Percentiles rank a stretch among this genome's conserved stretches.
Evolutionary conservation across 441 rosid genomes (phyloP).

Genomic region (Erodium texanum): DNA sequence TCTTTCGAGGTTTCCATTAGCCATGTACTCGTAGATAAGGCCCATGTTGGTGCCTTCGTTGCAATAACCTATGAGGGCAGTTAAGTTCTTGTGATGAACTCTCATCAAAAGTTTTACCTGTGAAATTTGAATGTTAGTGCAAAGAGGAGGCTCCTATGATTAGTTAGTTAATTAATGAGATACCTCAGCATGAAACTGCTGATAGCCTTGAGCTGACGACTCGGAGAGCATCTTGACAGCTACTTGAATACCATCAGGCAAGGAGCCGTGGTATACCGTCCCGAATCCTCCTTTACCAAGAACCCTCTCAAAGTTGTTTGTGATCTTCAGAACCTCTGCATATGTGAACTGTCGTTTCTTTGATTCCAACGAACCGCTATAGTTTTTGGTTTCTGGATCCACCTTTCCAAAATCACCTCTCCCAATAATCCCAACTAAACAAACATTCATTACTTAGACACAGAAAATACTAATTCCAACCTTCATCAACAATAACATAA

Average conservation of each 20-base stretch:
- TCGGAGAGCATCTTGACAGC: constrained; percentile 12
- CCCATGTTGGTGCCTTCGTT: constrained; percentile 6
- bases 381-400: background rate
- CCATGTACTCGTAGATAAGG: constrained; percentile 12
- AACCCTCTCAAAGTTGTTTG: constrained; percentile 2
- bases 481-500: too few species aligned
- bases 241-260: constrained; percentile 6
- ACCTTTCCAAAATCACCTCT: background rate
- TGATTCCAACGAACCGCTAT: background rate
- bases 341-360: constrained; percentile 1
- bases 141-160: too few species aligned
- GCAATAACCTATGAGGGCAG: constrained; percentile 10
- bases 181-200: constrained; percentile 15
- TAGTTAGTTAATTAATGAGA: background rate
- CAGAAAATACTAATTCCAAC: too few species aligned
- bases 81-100: constrained; percentile 11
- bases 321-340: background rate
- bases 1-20: constrained; percentile 6
- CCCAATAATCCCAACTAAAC: background rate
- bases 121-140: too few species aligned
- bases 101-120: constrained; percentile 11
- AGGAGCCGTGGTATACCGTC: constrained; percentile 9
- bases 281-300: constrained; percentile 15
- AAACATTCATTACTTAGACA: background rate
- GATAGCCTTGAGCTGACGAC: constrained; percentile 8